Conservation (phyloP, 2,329 filamentous ascomycete species). For the Nigrospora sphaerica region DNA sequence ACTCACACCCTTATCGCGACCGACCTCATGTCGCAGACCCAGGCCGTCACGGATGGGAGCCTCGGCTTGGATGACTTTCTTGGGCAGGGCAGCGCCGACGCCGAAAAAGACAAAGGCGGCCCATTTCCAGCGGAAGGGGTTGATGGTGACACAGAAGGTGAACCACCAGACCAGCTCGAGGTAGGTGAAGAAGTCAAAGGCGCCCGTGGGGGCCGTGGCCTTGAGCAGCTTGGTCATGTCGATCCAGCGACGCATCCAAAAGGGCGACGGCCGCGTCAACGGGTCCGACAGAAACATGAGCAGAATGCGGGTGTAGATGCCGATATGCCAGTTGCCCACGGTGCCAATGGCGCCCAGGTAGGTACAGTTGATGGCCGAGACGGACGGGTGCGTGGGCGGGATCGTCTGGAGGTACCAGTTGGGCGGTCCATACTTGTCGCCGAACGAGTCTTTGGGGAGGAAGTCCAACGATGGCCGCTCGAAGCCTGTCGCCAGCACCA, state of each 20-base stretch:
- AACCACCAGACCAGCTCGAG: slow-evolving; percentile 84
- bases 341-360: slow-evolving; percentile 76
- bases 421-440: slow-evolving; percentile 67
- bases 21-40: slow-evolving; percentile 26
- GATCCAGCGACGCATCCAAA: slow-evolving; percentile 81
- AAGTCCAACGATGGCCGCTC: slow-evolving; percentile 67
- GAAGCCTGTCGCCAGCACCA: slow-evolving; percentile 80
- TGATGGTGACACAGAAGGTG: slow-evolving; percentile 67
- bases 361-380: slow-evolving; percentile 76
- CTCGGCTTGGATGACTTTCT: slow-evolving; percentile 60
- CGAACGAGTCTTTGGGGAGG: slow-evolving; percentile 65
- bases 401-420: slow-evolving; percentile 90
- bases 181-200: slow-evolving; percentile 88
- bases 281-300: slow-evolving; percentile 83
- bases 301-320: slow-evolving; percentile 79
- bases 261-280: slow-evolving; percentile 60
- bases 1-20: slow-evolving; percentile 22
- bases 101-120: slow-evolving; percentile 76
- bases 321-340: slow-evolving; percentile 83
- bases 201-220: slow-evolving; percentile 58
- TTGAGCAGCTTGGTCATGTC: slow-evolving; percentile 74
- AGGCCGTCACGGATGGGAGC: slow-evolving; percentile 49
- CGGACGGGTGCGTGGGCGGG: slow-evolving; percentile 63
- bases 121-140: slow-evolving; percentile 91
- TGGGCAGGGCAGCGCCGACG: slow-evolving; percentile 59